Percentiles rank a stretch among this genome's conserved stretches.
Conservation (phyloP, 192 early-diverging fungal genomes). For the Backusella parvicylindrica region DNA sequence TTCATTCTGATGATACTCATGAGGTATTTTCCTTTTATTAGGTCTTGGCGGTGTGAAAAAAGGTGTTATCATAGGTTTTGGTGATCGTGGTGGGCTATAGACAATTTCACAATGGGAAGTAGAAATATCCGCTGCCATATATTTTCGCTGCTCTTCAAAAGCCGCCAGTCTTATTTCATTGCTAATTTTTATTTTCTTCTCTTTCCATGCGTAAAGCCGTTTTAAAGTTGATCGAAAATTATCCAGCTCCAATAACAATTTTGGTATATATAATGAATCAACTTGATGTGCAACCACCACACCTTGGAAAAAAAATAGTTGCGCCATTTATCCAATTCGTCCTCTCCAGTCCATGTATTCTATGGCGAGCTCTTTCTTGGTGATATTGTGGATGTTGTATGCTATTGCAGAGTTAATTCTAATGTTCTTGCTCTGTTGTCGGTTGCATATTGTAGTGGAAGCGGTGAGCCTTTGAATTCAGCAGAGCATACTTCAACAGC, state of each 20-base stretch:
- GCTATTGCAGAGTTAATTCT: constrained; percentile 7
- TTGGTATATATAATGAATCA: background rate
- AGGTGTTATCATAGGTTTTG: background rate
- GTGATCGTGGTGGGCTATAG: background rate
- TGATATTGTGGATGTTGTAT: constrained; percentile 3
- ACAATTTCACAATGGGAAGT: background rate
- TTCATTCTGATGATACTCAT: background rate
- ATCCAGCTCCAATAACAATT: background rate
- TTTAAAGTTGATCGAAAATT: background rate
- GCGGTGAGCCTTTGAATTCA: background rate
- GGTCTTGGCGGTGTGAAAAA: background rate
- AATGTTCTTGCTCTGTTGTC: constrained; percentile 8
- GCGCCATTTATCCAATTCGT: background rate
- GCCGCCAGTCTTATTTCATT: background rate
- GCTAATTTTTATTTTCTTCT: background rate
- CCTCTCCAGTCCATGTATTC: background rate
- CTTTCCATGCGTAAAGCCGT: background rate
- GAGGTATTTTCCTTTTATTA: background rate
- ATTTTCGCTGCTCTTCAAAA: constrained; percentile 4
- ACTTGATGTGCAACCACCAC: background rate
- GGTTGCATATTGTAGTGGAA: background rate
- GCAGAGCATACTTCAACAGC: background rate
- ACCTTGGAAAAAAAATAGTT: background rate
- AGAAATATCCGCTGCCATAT: background rate
- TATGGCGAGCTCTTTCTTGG: background rate